A percentile compares a stretch with the other conserved stretches of the same genome.
Conservation (phyloP, 257 asterid species). For the Salvia hispanica region DNA sequence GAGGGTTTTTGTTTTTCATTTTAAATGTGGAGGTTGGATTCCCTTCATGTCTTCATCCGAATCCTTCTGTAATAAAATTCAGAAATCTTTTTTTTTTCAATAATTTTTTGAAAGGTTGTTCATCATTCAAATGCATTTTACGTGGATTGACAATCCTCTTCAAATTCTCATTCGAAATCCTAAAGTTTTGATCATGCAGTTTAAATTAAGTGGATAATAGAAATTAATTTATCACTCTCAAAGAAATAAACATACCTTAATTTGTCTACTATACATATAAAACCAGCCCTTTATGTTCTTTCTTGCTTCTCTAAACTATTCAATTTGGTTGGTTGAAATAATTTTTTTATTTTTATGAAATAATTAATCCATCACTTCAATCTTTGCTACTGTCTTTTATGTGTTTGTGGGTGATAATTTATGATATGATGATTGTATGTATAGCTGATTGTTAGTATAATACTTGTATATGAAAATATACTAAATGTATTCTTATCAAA, state of each 20-base stretch:
- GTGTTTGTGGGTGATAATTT: too few species aligned
- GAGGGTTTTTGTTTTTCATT: too few species aligned
- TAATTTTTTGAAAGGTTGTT: not conserved
- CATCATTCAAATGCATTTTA: not conserved
- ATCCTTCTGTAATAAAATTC: not conserved
- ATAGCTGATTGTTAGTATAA: not conserved
- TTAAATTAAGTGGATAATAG: too few species aligned
- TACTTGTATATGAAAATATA: not conserved
- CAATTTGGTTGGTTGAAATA: too few species aligned
- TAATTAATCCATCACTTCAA: not conserved
- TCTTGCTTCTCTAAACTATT: too few species aligned
- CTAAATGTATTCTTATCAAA: conserved; percentile 12
- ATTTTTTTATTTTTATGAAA: too few species aligned
- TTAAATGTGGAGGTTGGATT: conserved; percentile 3
- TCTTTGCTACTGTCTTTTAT: too few species aligned
- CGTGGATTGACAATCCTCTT: not conserved
- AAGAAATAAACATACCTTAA: too few species aligned
- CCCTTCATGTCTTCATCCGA: not conserved
- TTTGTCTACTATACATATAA: too few species aligned
- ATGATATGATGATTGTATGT: not conserved
- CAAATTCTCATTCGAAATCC: not conserved
- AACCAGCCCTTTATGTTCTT: too few species aligned
- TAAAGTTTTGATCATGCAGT: too few species aligned
- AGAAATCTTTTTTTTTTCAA: not conserved
- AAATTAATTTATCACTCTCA: too few species aligned